Evolutionary conservation across 139 green algal species (phyloP).

Genomic region (Volvox africanus): DNA sequence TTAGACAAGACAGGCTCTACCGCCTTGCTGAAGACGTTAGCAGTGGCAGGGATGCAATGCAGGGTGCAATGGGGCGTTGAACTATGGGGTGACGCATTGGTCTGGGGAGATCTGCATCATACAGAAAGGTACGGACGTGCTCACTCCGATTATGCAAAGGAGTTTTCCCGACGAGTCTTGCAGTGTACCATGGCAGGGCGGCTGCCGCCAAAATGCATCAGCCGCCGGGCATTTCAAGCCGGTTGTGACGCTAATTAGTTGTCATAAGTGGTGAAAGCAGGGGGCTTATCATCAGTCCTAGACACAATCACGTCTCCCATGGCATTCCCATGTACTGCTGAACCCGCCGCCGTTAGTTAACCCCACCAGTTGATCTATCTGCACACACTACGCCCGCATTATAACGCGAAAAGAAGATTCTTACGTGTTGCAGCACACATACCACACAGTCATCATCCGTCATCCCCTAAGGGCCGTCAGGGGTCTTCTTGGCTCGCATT

Average conservation of each 20-base stretch:
- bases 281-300: too few species aligned
- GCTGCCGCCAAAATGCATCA: not conserved
- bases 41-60: conserved; percentile 5
- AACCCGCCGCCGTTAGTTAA: too few species aligned
- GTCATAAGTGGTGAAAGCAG: too few species aligned
- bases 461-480: not conserved
- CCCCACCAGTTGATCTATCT: too few species aligned
- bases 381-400: too few species aligned
- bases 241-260: too few species aligned
- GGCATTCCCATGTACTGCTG: too few species aligned
- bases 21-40: not conserved
- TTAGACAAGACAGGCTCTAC: not conserved
- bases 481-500: not conserved
- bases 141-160: not conserved
- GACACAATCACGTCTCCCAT: too few species aligned
- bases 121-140: not conserved
- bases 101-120: conserved; percentile 4
- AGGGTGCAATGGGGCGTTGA: not conserved
- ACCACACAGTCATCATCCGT: too few species aligned
- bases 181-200: not conserved
- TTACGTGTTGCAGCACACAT: too few species aligned
- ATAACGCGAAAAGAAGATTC: too few species aligned
- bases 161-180: not conserved
- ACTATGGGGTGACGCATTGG: not conserved
- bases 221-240: not conserved